phyloP scores from a whole-genome alignment of 208 protist genomes.

The Entamoeba histolytica region DNA sequence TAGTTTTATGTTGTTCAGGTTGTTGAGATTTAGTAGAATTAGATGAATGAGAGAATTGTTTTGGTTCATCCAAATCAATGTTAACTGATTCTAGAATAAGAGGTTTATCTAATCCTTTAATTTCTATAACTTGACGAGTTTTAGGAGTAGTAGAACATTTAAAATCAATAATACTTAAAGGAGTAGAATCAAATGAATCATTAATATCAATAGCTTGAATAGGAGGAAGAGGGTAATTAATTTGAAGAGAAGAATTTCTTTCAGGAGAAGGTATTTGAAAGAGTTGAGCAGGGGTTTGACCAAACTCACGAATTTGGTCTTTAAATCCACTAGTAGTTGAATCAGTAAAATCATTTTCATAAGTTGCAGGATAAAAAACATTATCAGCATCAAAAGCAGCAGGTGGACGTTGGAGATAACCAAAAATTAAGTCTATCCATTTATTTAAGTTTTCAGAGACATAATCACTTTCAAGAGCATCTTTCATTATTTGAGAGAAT shows the following conservation, averaged over 20 bases:
- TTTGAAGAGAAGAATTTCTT: neutral
- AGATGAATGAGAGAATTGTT: neutral
- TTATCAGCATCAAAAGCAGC: conserved; percentile 9
- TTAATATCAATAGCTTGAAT: neutral
- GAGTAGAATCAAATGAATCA: neutral
- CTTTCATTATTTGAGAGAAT: conserved; percentile 12
- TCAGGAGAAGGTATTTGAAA: neutral
- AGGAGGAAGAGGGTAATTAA: neutral
- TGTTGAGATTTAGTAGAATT: neutral
- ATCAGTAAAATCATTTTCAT: neutral
- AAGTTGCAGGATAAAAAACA: neutral
- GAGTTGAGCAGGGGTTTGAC: neutral
- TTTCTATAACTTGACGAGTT: neutral
- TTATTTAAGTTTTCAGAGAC: conserved; percentile 10
- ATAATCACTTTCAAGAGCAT: conserved; percentile 13
- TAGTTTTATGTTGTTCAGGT: neutral
- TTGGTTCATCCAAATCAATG: neutral
- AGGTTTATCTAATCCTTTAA: neutral
- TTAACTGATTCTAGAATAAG: neutral
- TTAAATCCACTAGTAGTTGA: neutral
- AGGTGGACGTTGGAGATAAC: neutral
- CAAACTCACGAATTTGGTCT: neutral
- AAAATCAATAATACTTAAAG: neutral
- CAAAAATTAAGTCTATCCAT: conserved; percentile 26
- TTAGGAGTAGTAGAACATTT: neutral